Evolutionary conservation across 2,329 filamentous ascomycete species (phyloP), one percentile per base, ranked within the genome.

Genomic region (Oidium heveae): DNA sequence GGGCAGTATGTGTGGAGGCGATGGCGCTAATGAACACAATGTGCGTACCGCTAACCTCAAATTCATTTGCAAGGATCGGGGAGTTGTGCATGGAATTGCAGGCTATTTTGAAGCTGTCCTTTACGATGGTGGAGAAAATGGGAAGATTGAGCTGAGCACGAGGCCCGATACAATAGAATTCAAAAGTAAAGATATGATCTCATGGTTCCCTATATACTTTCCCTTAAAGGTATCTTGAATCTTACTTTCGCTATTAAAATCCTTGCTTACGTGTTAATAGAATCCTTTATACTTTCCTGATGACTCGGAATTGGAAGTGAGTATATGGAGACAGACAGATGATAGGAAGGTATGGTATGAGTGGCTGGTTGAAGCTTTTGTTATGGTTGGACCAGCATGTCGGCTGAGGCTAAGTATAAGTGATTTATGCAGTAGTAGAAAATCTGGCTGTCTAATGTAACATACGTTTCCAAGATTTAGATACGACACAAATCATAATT

Each of bases 191-290:
- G 88, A 93, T 62, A 98, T 98, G 93, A 94, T 95, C 59, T 94
- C 86, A 55, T 98, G 91, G 91, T 98, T 98, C 66, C 91, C 91
- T 1, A 96, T 98, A 33, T 95, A 89, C 70, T 98, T 98, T 65
- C 91, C 93, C 0, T 70, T 98, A 15, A 94, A 91, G 79, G 87
- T 88, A 71, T 63, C 76, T 53, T 22, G 20, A 24, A 16, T 43
- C 12, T 13, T 8, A 24, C 34, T 10, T 22, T 55, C 22, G 10
- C 24, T 34, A 24, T 22, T 36, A 37, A 22, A 54, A 28, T 18
- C 7, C n/a, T 34, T 44, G 39, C 57, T 64, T 52, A 61, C 37
- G 41, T 52, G 32, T n/a, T 2, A n/a, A n/a, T 60, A 94, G 87
- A 80, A 79, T 61, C 89, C 91, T 0, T 72, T 98, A 15, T 84